Base-by-base conservation (phyloP, 2,329 filamentous ascomycete genomes). In the Cytospora piceicola region DNA sequence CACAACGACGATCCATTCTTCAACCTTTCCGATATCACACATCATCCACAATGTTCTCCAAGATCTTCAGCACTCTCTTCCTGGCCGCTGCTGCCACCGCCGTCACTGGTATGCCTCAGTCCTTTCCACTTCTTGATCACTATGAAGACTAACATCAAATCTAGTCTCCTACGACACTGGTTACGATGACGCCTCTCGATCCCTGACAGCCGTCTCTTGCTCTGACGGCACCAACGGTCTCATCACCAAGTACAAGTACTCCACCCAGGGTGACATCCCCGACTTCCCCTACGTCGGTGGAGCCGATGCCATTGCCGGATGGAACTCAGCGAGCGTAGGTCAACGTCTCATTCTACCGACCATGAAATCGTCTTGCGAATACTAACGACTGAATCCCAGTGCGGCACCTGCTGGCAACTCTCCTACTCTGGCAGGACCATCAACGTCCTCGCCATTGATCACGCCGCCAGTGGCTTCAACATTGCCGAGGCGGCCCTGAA, bases 141-240 rank as follows among this genome's bases (percentile, higher is more conserved):
- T 11, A n/a, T 4, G 32, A 15, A 5, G 17, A 56, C 64, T 66
- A 57, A 64, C 64, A 68, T 61, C 8, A 70, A 71, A 30, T 74
- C 76, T 73, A 76, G 90, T 93, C 73, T 89, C 88, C 69, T 94
- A 89, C 77, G 91, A 94, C 78, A 78, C 79, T 24, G 87, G 83
- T 73, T 95, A 92, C 79, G 91, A 94, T 73, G 79, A 89, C 69
- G 75, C 75, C 55, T 70, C 70, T 67, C 83, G 87, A 65, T 80
- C 84, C 54, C 75, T 94, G 63, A 81, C 77, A 39, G 75, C 73
- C 6, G 82, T 93, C 54, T 75, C 88, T 68, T 93, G 90, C 84
- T 90, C 86, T 36, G 86, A 92, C 73, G 90, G 90, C 63, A 56
- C 68, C 68, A 89, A 91, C 77, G 90, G 90, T 65, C 82, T 92